These are phyloP conservation scores for Holtermanniella nyarrowii DNA, from an alignment of 768 basidiomycete species.

Conservation along the genomic window DNA sequence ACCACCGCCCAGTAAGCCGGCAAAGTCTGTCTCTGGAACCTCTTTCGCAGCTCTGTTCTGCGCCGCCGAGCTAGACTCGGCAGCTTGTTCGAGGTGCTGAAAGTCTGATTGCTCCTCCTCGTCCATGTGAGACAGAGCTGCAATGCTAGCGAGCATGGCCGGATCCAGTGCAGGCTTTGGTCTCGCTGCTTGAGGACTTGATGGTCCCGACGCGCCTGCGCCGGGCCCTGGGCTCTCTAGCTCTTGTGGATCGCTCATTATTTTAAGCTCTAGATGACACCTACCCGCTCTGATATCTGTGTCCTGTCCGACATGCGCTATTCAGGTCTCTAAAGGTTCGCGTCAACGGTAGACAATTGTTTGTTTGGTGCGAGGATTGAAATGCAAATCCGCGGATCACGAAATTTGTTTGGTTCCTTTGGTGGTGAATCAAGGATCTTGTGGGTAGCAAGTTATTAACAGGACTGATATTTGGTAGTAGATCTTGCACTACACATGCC, in stretches of 20 bases:
- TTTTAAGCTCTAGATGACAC: too few species aligned
- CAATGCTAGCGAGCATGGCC: slow-evolving; percentile 26
- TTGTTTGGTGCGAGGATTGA: too few species aligned
- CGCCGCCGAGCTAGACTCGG: neutral
- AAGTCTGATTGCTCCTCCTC: neutral
- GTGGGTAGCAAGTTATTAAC: neutral
- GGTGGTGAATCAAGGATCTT: too few species aligned
- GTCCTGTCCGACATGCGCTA: too few species aligned
- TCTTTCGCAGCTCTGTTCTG: neutral
- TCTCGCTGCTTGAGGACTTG: neutral
- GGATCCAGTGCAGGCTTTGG: slow-evolving; percentile 9
- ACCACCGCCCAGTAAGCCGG: neutral
- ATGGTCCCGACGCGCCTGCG: neutral
- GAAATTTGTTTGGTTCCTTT: neutral
- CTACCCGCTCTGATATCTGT: too few species aligned
- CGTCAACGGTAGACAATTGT: too few species aligned
- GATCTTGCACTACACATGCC: neutral
- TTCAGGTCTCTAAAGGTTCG: too few species aligned
- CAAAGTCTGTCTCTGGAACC: neutral
- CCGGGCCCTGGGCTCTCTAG: too few species aligned
- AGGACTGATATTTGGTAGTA: too few species aligned
- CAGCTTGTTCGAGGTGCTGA: neutral
- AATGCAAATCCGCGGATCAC: neutral
- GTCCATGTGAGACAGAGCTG: slow-evolving; percentile 20
- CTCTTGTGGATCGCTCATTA: too few species aligned